Base-by-base conservation (phyloP, 2,329 filamentous ascomycete genomes). In the Salinomyces thailandicus region DNA sequence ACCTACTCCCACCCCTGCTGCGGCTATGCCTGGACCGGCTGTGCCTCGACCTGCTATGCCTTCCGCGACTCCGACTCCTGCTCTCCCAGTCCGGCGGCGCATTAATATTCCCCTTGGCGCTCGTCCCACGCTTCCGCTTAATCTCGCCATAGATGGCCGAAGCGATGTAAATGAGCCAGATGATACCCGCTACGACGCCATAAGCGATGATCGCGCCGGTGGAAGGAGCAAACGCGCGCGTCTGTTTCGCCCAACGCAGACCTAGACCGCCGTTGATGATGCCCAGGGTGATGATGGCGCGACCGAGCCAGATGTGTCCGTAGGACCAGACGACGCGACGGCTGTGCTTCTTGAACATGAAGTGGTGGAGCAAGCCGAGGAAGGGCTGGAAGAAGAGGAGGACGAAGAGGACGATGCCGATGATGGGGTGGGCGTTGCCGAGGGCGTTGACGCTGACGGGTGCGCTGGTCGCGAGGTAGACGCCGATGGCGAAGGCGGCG, bases 241-340 rank as follows among this genome's bases (percentile, higher is more conserved):
- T 62, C 20, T 61, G 55, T 15, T 64, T 57, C 3, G 69, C 66
- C 18, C 72, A 56, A 38, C 57, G 54, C 28, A 75, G 62, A 1
- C 72, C 72, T 2, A 75, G 53, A 0, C 72, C 72, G 13, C 69
- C 72, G 45, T 75, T 75, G 46, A 75, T 62, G 37, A 75, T 69
- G 1, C 69, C 72, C 1, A 75, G 54, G 0, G 64, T 61, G 11
- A 77, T 65, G 27, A 65, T 56, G 18, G 60, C 45, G 4, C 72
- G 62, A 13, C 72, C 72, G 17, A 73, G 48, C 72, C 72, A 76
- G 32, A 73, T 59, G 46, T 77, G 72, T 3, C 54, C 55, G 41
- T 69, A 62, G 0, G 64, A 67, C 57, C 65, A 70, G 6, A 63
- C 42, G 3, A 64, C 65, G 19, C 67, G 65, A 8, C 53, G 52